Evolutionary conservation across 192 early-diverging fungal genomes (phyloP), one percentile per base, ranked within the genome.

Genomic region (Phlyctochytrium arcticum): DNA sequence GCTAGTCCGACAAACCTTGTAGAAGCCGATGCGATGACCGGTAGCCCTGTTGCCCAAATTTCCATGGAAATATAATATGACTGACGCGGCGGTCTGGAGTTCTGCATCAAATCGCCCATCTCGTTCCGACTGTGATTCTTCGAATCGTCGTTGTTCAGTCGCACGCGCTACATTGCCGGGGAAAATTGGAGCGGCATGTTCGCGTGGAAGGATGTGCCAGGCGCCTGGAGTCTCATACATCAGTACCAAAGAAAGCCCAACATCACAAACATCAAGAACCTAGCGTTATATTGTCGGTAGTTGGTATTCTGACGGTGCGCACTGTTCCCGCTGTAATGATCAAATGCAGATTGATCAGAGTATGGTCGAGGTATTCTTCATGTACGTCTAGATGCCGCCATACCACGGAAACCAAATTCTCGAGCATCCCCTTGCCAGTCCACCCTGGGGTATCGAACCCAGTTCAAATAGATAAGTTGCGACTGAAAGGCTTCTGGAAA

Each of bases 31-130:
- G 5, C 78, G 67, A 48, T 71, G 60, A 37, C 42, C 36, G 21
- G 72, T 68, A 0, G 78, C 81, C 15, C 78, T 19, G 61, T 79
- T 78, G 17, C 76, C 78, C 5, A 75, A 73, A 50, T 83, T 83
- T 21, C 81, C 81, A 54, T 83, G 81, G 39, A 76, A 77, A 70
- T 83, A 83, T 54, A 82, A 31, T 29, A 71, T 76, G 50, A 80
- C 74, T 15, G 64, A 53, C 36, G 47, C 67, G 57, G 71, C 75
- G 35, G 8, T 29, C 23, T 34, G 51, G 21, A 67, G 72, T 54
- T 34, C 59, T 27, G 17, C 23, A 34, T 57, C 65, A 64, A 65
- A 78, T 21, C 33, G 47, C 53, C 6, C 48, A 32, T 60, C 34
- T n/a, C 57, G 56, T 1, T 63, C 30, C 19, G 15, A 3, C 34